Evolutionary conservation across 257 asterid species (phyloP).

Genomic region (Solanum bulbocastanum): DNA sequence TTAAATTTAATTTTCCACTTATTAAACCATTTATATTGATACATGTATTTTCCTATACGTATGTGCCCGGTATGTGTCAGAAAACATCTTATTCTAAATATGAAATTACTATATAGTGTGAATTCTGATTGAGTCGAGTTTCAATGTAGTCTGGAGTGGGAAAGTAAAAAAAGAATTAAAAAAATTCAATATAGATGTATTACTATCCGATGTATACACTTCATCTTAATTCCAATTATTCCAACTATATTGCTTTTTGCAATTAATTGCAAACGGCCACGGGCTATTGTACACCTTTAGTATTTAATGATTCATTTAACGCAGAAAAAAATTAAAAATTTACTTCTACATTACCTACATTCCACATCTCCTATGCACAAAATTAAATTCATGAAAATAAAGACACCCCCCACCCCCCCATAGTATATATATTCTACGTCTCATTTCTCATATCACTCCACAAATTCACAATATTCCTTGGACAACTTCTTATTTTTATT

Average conservation of each 20-base stretch:
- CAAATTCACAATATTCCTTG: background rate
- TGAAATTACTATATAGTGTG: no score
- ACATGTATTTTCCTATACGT: no score
- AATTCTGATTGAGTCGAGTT: no score
- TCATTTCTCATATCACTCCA: background rate
- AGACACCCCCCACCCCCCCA: background rate
- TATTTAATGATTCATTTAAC: background rate
- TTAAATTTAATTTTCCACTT: no score
- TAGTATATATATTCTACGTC: background rate
- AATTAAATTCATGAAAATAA: background rate
- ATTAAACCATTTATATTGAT: no score
- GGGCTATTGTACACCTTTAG: background rate
- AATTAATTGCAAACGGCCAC: background rate
- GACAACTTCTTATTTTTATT: background rate
- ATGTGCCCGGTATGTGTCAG: background rate
- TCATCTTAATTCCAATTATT: background rate
- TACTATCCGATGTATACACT: background rate
- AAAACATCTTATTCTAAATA: no score
- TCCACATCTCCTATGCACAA: background rate
- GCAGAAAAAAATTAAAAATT: background rate
- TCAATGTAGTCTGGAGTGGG: fast-evolving
- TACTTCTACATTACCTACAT: background rate
- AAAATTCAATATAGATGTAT: background rate
- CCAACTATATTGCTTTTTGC: no score
- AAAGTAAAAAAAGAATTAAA: no score